phyloP scores from a whole-genome alignment of 768 basidiomycete genomes.

The Tulasnella sp. region DNA sequence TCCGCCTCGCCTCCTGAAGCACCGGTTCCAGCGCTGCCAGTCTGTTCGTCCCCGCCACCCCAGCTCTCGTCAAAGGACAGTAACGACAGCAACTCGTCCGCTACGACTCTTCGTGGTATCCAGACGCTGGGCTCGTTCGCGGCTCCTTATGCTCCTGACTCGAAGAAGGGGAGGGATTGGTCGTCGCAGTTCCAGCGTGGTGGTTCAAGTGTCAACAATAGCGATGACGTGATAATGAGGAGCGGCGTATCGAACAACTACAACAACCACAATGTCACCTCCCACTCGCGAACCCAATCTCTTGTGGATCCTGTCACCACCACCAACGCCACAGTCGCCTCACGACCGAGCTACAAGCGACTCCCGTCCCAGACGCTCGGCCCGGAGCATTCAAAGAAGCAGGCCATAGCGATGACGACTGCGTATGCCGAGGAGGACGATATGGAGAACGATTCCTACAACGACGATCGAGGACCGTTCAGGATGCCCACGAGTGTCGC shows the following conservation, averaged over 20 bases:
- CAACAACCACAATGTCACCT: too few species aligned
- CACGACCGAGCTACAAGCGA: constrained; percentile 9
- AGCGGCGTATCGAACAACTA: too few species aligned
- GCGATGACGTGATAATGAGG: background rate
- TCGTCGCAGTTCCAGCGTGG: background rate
- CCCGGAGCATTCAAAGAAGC: constrained; percentile 6
- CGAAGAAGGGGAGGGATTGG: constrained; percentile 13
- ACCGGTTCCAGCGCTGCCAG: too few species aligned
- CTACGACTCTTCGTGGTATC: background rate
- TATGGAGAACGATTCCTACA: background rate
- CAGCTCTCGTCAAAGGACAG: background rate
- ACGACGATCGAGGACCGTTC: background rate
- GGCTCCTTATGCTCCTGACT: constrained; percentile 3
- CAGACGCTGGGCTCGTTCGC: background rate
- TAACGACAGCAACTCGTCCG: background rate
- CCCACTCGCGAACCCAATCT: too few species aligned
- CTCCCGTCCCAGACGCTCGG: constrained; percentile 8
- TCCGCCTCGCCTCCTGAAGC: too few species aligned
- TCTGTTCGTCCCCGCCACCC: background rate
- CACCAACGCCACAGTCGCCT: background rate
- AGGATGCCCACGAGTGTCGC: background rate
- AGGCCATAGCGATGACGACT: background rate
- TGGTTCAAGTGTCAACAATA: background rate
- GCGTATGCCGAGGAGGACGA: background rate
- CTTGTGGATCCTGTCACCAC: too few species aligned